These are phyloP conservation scores for Kentomonas sorsogonicus DNA, from an alignment of 208 protist genomes.

Conservation along the genomic window DNA sequence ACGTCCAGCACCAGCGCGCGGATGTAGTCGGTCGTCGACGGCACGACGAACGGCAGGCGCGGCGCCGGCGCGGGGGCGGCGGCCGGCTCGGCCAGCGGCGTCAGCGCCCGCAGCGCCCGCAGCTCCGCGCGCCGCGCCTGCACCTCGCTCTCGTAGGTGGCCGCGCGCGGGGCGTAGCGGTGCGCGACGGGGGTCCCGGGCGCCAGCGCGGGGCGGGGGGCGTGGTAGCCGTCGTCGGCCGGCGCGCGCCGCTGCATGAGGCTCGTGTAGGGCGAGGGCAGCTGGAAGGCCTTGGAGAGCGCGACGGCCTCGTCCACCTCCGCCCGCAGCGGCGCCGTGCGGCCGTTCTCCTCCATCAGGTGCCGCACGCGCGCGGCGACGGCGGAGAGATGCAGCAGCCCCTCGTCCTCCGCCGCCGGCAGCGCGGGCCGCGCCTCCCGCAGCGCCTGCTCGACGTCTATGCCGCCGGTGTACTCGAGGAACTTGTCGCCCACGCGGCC, in stretches of 20 bases:
- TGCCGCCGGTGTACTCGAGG: conserved; percentile 50
- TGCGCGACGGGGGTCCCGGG: conserved; percentile 1
- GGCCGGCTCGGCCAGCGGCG: neutral
- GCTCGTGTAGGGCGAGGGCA: conserved; percentile 56
- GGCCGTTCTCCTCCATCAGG: conserved; percentile 21
- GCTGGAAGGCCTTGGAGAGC: conserved; percentile 27
- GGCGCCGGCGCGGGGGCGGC: neutral
- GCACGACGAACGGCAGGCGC: neutral
- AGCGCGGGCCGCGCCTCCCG: neutral
- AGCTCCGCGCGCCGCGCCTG: conserved; percentile 7
- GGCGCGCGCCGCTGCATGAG: conserved; percentile 13
- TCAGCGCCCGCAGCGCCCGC: conserved; percentile 4
- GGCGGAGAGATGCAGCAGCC: conserved; percentile 43
- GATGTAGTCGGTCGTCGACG: conserved; percentile 22
- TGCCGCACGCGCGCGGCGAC: conserved; percentile 30
- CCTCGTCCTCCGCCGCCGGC: neutral
- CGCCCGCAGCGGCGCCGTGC: conserved; percentile 10
- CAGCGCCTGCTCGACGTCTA: conserved; percentile 10
- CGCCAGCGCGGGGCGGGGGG: neutral
- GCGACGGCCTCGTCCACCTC: conserved; percentile 42
- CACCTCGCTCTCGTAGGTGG: conserved; percentile 12
- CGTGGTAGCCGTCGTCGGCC: neutral
- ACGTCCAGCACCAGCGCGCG: conserved; percentile 24
- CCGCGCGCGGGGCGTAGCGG: conserved; percentile 17
- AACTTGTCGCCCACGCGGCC: conserved; percentile 39